Conservation (phyloP, 1,284 basidiomycete genomes). For the Puccinia sorghi region DNA sequence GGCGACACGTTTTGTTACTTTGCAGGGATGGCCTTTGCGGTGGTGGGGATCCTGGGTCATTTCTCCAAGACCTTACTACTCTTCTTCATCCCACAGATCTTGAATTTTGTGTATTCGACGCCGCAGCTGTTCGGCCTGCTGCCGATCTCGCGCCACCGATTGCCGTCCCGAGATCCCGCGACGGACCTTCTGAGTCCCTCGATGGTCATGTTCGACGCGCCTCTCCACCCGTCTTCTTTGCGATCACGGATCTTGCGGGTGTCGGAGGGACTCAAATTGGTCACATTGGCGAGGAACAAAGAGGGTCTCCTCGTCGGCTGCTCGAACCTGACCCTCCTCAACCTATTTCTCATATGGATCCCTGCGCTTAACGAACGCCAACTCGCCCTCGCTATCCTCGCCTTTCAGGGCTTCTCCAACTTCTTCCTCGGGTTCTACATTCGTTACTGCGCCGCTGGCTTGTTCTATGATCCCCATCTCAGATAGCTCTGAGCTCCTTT, state of each 20-base stretch:
- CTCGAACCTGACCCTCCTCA: constrained; percentile 85
- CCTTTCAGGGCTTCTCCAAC: constrained; percentile 73
- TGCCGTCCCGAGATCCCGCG: constrained; percentile 76
- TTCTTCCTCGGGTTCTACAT: constrained; percentile 71
- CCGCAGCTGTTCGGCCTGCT: constrained; percentile 94
- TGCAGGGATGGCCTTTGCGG: constrained; percentile 94
- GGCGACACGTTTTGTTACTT: constrained; percentile 98
- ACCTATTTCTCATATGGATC: constrained; percentile 72
- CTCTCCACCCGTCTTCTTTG: not conserved
- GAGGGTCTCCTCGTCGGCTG: constrained; percentile 64
- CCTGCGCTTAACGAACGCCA: constrained; percentile 67
- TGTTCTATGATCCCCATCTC: constrained; percentile 30
- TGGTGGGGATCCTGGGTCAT: constrained; percentile 92
- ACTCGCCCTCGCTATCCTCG: constrained; percentile 62
- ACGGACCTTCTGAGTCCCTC: constrained; percentile 72
- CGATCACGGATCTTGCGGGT: constrained; percentile 41
- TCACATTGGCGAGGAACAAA: constrained; percentile 15
- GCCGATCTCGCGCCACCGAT: constrained; percentile 86
- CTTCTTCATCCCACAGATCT: constrained; percentile 96
- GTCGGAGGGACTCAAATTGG: constrained; percentile 66
- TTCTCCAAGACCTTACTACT: constrained; percentile 94
- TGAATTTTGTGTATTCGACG: constrained; percentile 92
- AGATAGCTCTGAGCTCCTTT: not conserved
- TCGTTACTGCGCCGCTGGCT: constrained; percentile 76
- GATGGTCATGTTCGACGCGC: constrained; percentile 63